These are phyloP conservation scores for Xanthoceras sorbifolium DNA, from an alignment of 345 rosid species.

Conservation along the genomic window DNA sequence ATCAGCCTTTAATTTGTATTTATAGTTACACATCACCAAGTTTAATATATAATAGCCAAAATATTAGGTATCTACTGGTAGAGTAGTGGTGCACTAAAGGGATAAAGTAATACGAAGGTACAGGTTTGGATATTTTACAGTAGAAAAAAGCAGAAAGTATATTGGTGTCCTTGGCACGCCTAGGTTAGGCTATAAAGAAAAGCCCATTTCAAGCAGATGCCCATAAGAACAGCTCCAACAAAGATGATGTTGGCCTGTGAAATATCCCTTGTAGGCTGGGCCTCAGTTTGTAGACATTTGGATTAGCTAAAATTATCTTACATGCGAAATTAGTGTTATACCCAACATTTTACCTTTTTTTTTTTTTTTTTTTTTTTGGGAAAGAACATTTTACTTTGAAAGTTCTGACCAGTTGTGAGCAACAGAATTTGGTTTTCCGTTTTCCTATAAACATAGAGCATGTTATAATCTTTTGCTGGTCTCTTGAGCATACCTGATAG, in stretches of 20 bases:
- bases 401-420: neutral
- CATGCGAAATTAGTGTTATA: neutral
- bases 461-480: neutral
- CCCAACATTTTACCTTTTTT: neutral
- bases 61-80: neutral
- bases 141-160: neutral
- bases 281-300: neutral
- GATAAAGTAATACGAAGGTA: neutral
- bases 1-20: neutral
- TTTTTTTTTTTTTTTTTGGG: too few species aligned
- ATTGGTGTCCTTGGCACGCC: neutral
- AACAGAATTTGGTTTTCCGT: neutral
- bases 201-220: neutral
- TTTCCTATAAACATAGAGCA: neutral
- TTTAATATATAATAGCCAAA: neutral
- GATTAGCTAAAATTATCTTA: neutral
- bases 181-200: neutral
- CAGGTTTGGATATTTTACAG: neutral
- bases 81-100: neutral
- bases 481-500: neutral
- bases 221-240: neutral
- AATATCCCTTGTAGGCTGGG: neutral
- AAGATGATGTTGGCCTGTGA: neutral
- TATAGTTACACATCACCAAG: neutral
- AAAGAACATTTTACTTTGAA: neutral